Conservation (phyloP, 768 basidiomycete genomes). For the Pulveroboletus sp. region DNA sequence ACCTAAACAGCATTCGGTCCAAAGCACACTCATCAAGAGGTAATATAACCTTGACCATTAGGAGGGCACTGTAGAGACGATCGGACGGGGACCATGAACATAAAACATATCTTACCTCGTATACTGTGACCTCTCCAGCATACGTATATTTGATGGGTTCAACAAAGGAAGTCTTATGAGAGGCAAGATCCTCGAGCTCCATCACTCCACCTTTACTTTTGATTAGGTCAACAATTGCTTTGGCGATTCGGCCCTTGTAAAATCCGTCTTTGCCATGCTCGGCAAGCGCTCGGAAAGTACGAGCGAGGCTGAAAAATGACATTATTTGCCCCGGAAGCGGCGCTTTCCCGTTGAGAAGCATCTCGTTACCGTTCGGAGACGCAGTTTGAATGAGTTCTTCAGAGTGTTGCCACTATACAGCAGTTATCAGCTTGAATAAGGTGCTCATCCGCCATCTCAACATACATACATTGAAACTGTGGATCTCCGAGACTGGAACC, state of each 20-base stretch:
- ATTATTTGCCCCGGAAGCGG: slow-evolving; percentile 85
- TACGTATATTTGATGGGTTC: slow-evolving; percentile 92
- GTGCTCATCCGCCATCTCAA: background rate
- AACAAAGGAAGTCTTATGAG: slow-evolving; percentile 72
- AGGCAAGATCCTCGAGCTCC: slow-evolving; percentile 90
- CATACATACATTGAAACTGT: slow-evolving; percentile 51
- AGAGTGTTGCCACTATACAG: slow-evolving; percentile 40
- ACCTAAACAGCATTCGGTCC: slow-evolving; percentile 34
- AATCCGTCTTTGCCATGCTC: slow-evolving; percentile 86
- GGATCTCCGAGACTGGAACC: slow-evolving; percentile 83
- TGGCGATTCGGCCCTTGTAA: slow-evolving; percentile 87
- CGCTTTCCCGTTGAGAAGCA: slow-evolving; percentile 80
- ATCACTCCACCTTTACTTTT: slow-evolving; percentile 87
- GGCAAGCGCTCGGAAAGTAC: slow-evolving; percentile 77
- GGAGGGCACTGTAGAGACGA: slow-evolving; percentile 70
- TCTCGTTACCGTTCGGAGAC: slow-evolving; percentile 80
- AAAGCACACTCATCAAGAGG: background rate
- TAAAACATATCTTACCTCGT: slow-evolving; percentile 58
- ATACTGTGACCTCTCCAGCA: slow-evolving; percentile 77
- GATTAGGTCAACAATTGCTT: slow-evolving; percentile 84
- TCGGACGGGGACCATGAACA: background rate
- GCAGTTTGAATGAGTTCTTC: slow-evolving; percentile 74
- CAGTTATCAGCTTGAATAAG: slow-evolving; percentile 3
- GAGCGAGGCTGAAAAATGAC: slow-evolving; percentile 73
- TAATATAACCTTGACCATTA: slow-evolving; percentile 76